Evolutionary conservation across 2,329 filamentous ascomycete species (phyloP).

Genomic region (Phyllosticta ampelicida): DNA sequence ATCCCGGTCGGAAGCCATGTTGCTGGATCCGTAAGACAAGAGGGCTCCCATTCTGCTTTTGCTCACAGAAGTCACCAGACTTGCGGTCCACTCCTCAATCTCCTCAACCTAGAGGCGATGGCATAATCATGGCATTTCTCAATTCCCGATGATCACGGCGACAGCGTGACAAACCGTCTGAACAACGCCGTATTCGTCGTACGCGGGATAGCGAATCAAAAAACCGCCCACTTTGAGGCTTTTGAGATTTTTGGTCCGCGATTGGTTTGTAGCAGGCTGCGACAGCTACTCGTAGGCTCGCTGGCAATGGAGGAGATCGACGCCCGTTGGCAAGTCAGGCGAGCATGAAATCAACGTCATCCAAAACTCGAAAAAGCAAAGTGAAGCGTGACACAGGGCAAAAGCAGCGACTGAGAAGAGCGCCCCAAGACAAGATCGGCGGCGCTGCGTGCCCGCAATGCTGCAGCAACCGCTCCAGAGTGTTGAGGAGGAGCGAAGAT

Average conservation of each 20-base stretch:
- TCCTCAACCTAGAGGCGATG: neutral
- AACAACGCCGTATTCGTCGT: neutral
- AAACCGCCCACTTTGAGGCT: neutral
- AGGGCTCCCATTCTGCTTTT: neutral
- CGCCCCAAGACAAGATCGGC: neutral
- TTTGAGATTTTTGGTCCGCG: neutral
- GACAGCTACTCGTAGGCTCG: neutral
- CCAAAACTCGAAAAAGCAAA: neutral
- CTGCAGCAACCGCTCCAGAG: neutral
- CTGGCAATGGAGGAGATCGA: neutral
- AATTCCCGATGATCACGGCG: neutral
- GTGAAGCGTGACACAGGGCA: neutral
- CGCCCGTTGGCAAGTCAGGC: neutral
- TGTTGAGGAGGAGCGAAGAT: slow-evolving; percentile 1
- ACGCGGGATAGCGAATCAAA: neutral
- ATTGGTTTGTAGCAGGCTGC: neutral
- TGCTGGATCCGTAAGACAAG: neutral
- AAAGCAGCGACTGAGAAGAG: neutral
- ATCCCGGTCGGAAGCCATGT: neutral
- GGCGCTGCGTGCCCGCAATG: neutral
- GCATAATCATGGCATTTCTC: neutral
- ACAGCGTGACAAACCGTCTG: neutral
- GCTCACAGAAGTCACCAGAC: neutral
- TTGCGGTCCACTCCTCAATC: neutral
- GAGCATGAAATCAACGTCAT: neutral